Conservation (phyloP, 2,329 filamentous ascomycete genomes). For the Sporothrix brasiliensis region DNA sequence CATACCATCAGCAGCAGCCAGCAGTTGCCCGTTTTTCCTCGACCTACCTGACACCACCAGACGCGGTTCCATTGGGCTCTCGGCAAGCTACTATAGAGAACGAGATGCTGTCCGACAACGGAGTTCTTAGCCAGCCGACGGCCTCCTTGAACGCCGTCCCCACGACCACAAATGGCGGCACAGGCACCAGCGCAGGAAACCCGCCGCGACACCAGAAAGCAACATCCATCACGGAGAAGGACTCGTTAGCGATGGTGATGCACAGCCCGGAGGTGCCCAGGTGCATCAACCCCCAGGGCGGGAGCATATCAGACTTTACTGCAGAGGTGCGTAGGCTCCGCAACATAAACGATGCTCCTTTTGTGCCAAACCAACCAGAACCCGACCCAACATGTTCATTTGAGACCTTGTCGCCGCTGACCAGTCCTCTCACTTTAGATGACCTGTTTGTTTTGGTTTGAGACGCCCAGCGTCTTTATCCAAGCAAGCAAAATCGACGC, state of each 20-base stretch:
- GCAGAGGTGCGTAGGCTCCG: conserved; percentile 63
- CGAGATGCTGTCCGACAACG: conserved; percentile 2
- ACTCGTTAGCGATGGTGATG: conserved; percentile 52
- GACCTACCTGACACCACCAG: conserved; percentile 11
- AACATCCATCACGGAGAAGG: conserved; percentile 43
- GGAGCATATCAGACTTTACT: conserved; percentile 79
- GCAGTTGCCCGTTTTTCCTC: background rate
- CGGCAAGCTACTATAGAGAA: background rate
- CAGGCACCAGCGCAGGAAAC: background rate
- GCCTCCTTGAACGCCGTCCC: background rate
- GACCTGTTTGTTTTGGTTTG: conserved; percentile 97
- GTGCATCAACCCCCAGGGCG: conserved; percentile 74
- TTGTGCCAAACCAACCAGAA: background rate
- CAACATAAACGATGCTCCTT: background rate
- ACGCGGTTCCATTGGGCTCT: background rate
- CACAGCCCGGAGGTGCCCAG: conserved; percentile 71
- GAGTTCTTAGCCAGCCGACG: background rate
- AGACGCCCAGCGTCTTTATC: conserved; percentile 77
- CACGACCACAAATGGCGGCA: background rate
- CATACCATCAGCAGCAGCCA: conserved; percentile 8
- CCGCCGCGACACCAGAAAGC: conserved; percentile 31
- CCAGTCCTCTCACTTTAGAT: conserved; percentile 58
- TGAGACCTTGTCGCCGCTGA: conserved; percentile 16
- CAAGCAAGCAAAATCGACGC: conserved; percentile 66
- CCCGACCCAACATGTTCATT: too few species aligned